Evolutionary conservation across 257 asterid species (phyloP).

Genomic region (Rubia yunnanensis): DNA sequence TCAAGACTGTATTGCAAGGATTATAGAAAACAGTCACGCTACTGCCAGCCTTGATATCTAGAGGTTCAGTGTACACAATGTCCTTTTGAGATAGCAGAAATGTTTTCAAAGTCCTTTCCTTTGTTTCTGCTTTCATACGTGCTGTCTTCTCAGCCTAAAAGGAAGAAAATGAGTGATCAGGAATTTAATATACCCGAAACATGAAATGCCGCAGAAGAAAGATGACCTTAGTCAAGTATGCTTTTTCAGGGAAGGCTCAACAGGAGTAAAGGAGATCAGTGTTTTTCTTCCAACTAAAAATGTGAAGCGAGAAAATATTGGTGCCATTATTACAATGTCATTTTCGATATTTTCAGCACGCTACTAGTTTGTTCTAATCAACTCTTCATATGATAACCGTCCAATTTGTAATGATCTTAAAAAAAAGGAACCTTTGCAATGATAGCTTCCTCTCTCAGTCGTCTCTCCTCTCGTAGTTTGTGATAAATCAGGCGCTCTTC

Average conservation of each 20-base stretch:
- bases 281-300: background rate
- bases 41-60: conserved; percentile 82
- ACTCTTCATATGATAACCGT: background rate
- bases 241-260: too few species aligned
- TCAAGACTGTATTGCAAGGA: conserved; percentile 77
- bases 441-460: conserved; percentile 55
- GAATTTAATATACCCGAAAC: background rate
- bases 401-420: background rate
- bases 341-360: background rate
- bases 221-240: background rate
- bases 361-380: background rate
- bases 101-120: conserved; percentile 65
- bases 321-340: background rate
- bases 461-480: conserved; percentile 67
- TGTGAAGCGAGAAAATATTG: background rate
- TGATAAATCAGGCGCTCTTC: conserved; percentile 54
- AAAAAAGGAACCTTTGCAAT: conserved; percentile 59
- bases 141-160: conserved; percentile 72
- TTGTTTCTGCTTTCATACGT: conserved; percentile 52
- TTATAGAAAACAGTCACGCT: conserved; percentile 68
- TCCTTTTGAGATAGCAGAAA: conserved; percentile 87
- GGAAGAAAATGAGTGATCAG: conserved; percentile 15
- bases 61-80: conserved; percentile 85
- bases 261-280: too few species aligned
- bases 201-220: background rate